Evolutionary conservation across 2,329 filamentous ascomycete species (phyloP).

Genomic region (Emergomyces orientalis): DNA sequence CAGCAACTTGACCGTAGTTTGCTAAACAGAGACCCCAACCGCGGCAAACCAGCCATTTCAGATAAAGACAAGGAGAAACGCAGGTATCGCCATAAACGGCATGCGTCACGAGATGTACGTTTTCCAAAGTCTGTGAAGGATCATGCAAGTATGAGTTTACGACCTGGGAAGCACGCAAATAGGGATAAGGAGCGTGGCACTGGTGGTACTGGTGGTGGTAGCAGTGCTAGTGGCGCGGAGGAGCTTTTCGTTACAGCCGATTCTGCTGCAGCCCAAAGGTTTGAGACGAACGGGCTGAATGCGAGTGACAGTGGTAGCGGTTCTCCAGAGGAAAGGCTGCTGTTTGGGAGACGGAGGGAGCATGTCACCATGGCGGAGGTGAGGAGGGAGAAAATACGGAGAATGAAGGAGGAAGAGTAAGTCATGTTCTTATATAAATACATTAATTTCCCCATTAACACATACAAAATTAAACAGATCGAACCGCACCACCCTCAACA

Average conservation of each 20-base stretch:
- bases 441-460: not conserved
- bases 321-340: constrained; percentile 19
- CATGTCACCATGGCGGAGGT: constrained; percentile 29
- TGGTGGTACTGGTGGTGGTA: constrained; percentile 16
- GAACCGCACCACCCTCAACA: constrained; percentile 26
- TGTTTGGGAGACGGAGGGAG: constrained; percentile 19
- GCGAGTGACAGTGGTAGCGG: constrained; percentile 16
- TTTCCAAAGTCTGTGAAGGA: not conserved
- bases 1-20: not conserved
- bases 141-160: constrained; percentile 21
- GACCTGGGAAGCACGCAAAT: constrained; percentile 24
- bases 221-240: constrained; percentile 20
- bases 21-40: not conserved
- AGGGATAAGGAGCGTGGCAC: constrained; percentile 22
- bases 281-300: constrained; percentile 11
- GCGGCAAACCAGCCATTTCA: not conserved
- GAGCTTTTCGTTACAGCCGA: not conserved
- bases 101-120: not conserved
- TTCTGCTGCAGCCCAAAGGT: constrained; percentile 16
- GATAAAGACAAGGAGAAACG: not conserved
- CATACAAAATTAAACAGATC: constrained; percentile 8
- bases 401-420: constrained; percentile 69
- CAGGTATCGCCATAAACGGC: not conserved
- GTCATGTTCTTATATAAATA: constrained; percentile 27
- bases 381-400: constrained; percentile 44